Evolutionary conservation across 768 basidiomycete species (phyloP).

Genomic region (Melanogaster broomeanus): DNA sequence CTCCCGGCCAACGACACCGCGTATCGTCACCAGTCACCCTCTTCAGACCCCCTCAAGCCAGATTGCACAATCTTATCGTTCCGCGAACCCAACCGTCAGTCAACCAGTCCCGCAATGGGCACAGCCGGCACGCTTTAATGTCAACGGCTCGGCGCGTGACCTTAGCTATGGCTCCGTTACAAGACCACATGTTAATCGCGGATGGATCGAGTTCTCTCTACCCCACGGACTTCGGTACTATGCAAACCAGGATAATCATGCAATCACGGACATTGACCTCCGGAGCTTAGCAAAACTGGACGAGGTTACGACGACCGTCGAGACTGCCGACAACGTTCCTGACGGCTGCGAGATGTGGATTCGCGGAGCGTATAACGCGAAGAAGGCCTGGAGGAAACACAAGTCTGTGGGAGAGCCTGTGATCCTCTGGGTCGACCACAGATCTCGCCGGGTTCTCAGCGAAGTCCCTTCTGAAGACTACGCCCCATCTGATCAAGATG

Average conservation of each 20-base stretch:
- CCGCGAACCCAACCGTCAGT: constrained; percentile 17
- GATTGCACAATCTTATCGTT: constrained; percentile 26
- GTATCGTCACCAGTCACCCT: constrained; percentile 24
- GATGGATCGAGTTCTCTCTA: constrained; percentile 77
- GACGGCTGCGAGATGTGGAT: constrained; percentile 67
- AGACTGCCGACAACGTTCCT: constrained; percentile 32
- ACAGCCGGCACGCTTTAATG: constrained; percentile 21
- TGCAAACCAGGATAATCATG: constrained; percentile 57
- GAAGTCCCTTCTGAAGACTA: constrained; percentile 42
- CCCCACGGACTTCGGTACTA: constrained; percentile 75
- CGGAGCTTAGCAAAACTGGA: constrained; percentile 52
- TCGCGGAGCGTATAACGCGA: constrained; percentile 38
- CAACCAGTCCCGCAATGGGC: constrained; percentile 33
- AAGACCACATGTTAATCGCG: constrained; percentile 38
- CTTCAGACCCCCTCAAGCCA: constrained; percentile 19
- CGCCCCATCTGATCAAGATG: constrained; percentile 33
- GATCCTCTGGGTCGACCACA: constrained; percentile 69
- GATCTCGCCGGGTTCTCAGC: constrained; percentile 48
- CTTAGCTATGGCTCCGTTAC: constrained; percentile 28
- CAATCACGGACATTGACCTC: constrained; percentile 74
- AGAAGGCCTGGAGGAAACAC: constrained; percentile 30
- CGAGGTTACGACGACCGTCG: constrained; percentile 34
- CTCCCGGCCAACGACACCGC: constrained; percentile 34
- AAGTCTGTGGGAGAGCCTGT: constrained; percentile 36
- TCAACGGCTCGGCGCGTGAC: constrained; percentile 32